These are phyloP conservation scores for Iris pallida DNA, from an alignment of 116 monocot species.

Conservation along the genomic window DNA sequence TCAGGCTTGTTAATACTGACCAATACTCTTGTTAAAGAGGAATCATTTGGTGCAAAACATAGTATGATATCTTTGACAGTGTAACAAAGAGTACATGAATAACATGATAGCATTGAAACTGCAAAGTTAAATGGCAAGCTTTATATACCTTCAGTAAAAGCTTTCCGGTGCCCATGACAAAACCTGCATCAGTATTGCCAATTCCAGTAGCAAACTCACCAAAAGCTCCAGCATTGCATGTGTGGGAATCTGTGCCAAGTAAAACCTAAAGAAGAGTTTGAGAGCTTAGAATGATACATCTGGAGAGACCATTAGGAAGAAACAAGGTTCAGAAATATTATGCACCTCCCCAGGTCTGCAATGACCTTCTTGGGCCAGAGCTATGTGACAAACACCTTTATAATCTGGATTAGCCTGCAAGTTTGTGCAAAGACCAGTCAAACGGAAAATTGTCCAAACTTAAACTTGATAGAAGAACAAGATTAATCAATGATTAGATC, in stretches of 20 bases:
- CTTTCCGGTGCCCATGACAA: slow-evolving; percentile 95
- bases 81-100: too few species aligned
- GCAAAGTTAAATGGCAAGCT: neutral
- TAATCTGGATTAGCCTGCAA: slow-evolving; percentile 86
- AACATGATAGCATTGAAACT: neutral
- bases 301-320: neutral
- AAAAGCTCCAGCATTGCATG: slow-evolving; percentile 99
- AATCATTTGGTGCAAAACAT: too few species aligned
- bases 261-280: slow-evolving; percentile 44
- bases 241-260: slow-evolving; percentile 84
- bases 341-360: slow-evolving; percentile 97
- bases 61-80: too few species aligned
- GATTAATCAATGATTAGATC: neutral
- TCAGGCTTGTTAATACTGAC: too few species aligned
- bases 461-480: slow-evolving; percentile 9
- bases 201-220: slow-evolving; percentile 99
- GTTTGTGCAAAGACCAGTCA: neutral
- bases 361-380: slow-evolving; percentile 98
- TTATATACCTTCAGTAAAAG: slow-evolving; percentile 75
- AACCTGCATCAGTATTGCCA: slow-evolving; percentile 99
- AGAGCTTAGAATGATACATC: neutral
- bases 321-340: neutral
- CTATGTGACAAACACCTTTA: slow-evolving; percentile 95
- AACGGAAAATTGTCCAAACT: neutral
- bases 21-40: too few species aligned